Evolutionary conservation across 2,329 filamentous ascomycete species (phyloP).

Genomic region (Tolypocladium endophyticum): DNA sequence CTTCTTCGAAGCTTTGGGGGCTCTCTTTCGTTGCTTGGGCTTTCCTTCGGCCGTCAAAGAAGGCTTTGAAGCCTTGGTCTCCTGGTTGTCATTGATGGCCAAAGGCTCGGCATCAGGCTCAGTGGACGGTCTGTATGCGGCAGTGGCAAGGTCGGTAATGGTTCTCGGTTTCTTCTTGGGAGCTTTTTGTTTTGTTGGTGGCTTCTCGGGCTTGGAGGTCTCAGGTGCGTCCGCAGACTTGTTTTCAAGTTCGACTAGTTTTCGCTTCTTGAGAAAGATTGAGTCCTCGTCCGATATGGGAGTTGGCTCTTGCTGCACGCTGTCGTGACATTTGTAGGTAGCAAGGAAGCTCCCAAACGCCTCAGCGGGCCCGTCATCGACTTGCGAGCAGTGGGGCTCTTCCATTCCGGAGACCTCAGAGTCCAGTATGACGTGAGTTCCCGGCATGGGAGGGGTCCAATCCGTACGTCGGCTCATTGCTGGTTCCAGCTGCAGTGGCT

Average conservation of each 20-base stretch:
- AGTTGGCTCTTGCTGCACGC: slow-evolving; percentile 5
- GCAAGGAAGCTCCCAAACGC: slow-evolving; percentile 34
- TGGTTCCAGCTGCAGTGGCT: slow-evolving; percentile 27
- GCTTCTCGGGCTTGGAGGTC: slow-evolving; percentile 13
- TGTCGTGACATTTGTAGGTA: slow-evolving; percentile 26
- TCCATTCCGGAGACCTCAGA: slow-evolving; percentile 18
- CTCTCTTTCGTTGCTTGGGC: slow-evolving; percentile 20
- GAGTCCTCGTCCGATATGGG: slow-evolving; percentile 16
- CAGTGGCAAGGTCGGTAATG: slow-evolving; percentile 67
- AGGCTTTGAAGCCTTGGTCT: background rate
- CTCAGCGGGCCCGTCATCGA: slow-evolving; percentile 8
- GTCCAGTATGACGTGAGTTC: slow-evolving; percentile 16
- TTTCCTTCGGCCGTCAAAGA: slow-evolving; percentile 20
- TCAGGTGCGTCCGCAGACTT: slow-evolving; percentile 12
- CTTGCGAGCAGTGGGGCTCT: slow-evolving; percentile 3
- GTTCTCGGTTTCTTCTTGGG: slow-evolving; percentile 63
- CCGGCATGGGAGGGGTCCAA: slow-evolving; percentile 57
- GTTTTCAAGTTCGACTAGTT: slow-evolving; percentile 38
- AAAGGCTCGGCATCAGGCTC: slow-evolving; percentile 11
- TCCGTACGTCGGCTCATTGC: slow-evolving; percentile 46
- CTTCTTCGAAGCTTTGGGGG: slow-evolving; percentile 24
- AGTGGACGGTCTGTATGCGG: slow-evolving; percentile 42
- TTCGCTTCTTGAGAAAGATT: slow-evolving; percentile 40
- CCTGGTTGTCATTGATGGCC: slow-evolving; percentile 1
- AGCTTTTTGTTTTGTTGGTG: slow-evolving; percentile 37